Base-by-base conservation (phyloP, 345 rosid species). In the Combretum micranthum region DNA sequence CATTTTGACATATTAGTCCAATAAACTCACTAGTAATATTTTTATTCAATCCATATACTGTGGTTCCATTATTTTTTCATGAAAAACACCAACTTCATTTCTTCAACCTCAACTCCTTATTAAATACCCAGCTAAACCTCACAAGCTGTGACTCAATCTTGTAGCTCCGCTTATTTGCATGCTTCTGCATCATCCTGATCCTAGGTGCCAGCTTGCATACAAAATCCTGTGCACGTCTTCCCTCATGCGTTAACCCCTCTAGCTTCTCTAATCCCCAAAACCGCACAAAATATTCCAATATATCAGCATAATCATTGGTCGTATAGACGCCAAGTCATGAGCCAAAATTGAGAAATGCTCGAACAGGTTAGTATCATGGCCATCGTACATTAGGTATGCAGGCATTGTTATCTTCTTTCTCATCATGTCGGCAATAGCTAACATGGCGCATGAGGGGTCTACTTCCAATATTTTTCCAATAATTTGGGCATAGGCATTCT, bases 111-210 rank as follows among this genome's bases (percentile, higher is more conserved):
- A 81, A 48, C 67, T 78, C 76, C 69, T 56, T 76, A 0, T 84
- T 60, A 57, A 84, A 87, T 48, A 84, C 75, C 90, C 95, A 87
- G 69, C 90, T 87, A 57, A 87, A 84, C 69, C 51, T 57, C 39
- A 57, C 81, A 15, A 52, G 45, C 0, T 59, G 70, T 3, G 74
- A 68, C 73, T 58, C 60, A 74, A 79, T 64, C 68, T 66, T 76
- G 55, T 66, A 72, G 11, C 84, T 83, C 65, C 76, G 75, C 67
- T 77, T 73, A 4, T 83, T 83, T 11, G 81, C 86, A 42, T 80
- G 69, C 65, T 87, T 90, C 44, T 87, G 83, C 44, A 82, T 71
- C 64, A 55, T 66, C 71, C 83, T 75, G 53, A 84, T 76, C 75
- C 88, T 76, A 2, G 78, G 83, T 14, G 86, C 72, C 42, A 81